Base-by-base conservation (phyloP, 2,329 filamentous ascomycete species). In the Penicillium sp. region DNA sequence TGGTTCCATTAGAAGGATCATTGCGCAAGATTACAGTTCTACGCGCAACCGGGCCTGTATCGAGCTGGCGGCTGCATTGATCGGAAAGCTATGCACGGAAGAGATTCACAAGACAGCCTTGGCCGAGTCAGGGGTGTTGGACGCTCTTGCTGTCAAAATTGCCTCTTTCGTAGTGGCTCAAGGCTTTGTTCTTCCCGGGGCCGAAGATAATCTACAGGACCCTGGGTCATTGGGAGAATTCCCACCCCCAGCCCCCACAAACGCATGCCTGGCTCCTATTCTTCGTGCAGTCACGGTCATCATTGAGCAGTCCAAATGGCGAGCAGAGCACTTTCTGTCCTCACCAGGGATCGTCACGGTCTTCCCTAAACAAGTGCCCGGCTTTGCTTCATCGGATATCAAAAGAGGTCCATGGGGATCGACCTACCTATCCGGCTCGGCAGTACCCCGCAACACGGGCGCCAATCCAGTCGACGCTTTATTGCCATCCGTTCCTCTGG, bases 261-360 rank as follows among this genome's bases (percentile, higher is more conserved):
- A 79, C 16, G 80, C 85, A 27, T 85, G 84, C 60, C 77, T 96
- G 40, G 83, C 87, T 1, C 86, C 87, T 10, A 84, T 96, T 18
- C 78, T 98, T 6, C 88, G 92, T 61, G 91, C 93, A 0, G 85
- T 96, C 52, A 84, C 87, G 19, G 84, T 87, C 47, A 89, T 97
- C 50, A 85, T 96, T 51, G 85, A 87, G 60, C 86, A 91, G 67
- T 97, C 94, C 0, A 89, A 88, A 65, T 90, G 89, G 74, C 86
- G 92, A 55, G 88, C 91, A 10, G 88, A 88, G 63, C 85, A 91
- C 67, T 83, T 91, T 50, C 76, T 89, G 44, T 88, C 85, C 59
- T 89, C 89, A 1, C 88, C 88, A 1, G 83, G 86, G 0, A 85
- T 92, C 41, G 77, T 90, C 56, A 85, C 88, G 19, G 84, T 90